phyloP scores from a whole-genome alignment of 2,329 filamentous ascomycete species.

The Colletotrichum sp. region DNA sequence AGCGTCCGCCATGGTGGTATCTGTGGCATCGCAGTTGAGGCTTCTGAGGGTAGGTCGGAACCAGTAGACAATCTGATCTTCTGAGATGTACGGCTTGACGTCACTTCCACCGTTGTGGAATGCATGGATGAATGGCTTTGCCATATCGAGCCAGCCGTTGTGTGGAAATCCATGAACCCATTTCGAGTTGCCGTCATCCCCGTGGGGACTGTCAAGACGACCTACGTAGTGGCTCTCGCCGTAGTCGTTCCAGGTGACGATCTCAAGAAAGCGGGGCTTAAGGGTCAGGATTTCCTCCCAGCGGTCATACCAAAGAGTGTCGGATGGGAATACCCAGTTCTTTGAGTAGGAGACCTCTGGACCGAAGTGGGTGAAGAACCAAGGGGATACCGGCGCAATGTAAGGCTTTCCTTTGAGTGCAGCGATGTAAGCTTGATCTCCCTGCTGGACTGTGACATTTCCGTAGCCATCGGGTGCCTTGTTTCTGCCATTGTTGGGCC shows the following conservation, averaged over 20 bases:
- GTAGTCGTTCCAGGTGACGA: slow-evolving; percentile 53
- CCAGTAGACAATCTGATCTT: slow-evolving; percentile 61
- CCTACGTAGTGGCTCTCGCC: slow-evolving; percentile 62
- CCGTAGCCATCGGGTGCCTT: slow-evolving; percentile 48
- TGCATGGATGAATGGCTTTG: slow-evolving; percentile 57
- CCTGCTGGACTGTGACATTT: slow-evolving; percentile 44
- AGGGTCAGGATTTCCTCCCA: slow-evolving; percentile 54
- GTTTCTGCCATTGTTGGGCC: slow-evolving; percentile 50
- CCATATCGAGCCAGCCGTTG: slow-evolving; percentile 57
- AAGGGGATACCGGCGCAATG: slow-evolving; percentile 45
- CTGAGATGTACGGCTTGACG: slow-evolving; percentile 44
- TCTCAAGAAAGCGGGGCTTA: slow-evolving; percentile 52
- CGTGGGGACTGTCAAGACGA: slow-evolving; percentile 47
- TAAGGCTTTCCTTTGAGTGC: slow-evolving; percentile 49
- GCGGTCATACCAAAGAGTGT: slow-evolving; percentile 62
- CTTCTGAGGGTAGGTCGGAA: slow-evolving; percentile 53
- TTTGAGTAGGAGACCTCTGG: slow-evolving; percentile 49
- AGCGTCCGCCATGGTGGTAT: slow-evolving; percentile 50
- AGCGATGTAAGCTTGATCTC: slow-evolving; percentile 36
- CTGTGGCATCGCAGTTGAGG: slow-evolving; percentile 55
- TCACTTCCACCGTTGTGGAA: slow-evolving; percentile 50
- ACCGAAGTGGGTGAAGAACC: slow-evolving; percentile 57
- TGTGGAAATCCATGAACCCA: slow-evolving; percentile 53
- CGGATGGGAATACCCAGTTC: slow-evolving; percentile 64
- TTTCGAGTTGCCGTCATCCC: slow-evolving; percentile 48